Evolutionary conservation across 106 monocot genomes (phyloP), one percentile per base, ranked within the genome.

Genomic region (Allium cepa): DNA sequence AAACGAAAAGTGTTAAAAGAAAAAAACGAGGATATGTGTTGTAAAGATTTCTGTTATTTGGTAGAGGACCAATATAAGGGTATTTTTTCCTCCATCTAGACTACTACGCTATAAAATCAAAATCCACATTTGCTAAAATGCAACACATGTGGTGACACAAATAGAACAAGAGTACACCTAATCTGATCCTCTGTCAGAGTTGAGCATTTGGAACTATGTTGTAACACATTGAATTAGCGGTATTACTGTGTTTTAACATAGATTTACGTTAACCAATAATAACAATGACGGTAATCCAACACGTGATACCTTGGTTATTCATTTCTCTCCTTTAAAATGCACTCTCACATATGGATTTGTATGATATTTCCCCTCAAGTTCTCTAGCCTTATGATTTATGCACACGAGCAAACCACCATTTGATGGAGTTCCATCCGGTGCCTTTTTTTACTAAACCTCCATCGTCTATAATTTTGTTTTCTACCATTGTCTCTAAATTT

Each of bases 311-410:
- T 82, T 88, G 14, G 88, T 88, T 72, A 80, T 84, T 76, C 59
- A 84, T 64, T 79, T 76, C 60, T 87, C 90, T 57, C 90, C 90
- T 77, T 59, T 87, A 57, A 91, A 91, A 61, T 81, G 61, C n/a
- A 91, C 53, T 49, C 72, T 47, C 13, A 75, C 87, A 73, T 77
- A 91, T 0, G 87, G 87, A 64, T 91, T 91, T 10, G 78, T 91
- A 55, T 87, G 87, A 69, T 79, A 81, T 17, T 91, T 87, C 51
- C 90, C 90, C 50, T 87, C 87, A 45, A 91, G 70, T 71, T 91
- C 80, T 61, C 84, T 70, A 70, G 87, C 90, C 77, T 79, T 76
- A 79, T 91, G 84, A 76, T 87, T 71, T 7, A 58, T 59, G 45
- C 81, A 78, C 6, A 78, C 69, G 47, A 91, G 86, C 60, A 91